Evolutionary conservation across 2,329 filamentous ascomycete genomes (phyloP), one percentile per base, ranked within the genome.

Genomic region (Calonectria pauciramosa): DNA sequence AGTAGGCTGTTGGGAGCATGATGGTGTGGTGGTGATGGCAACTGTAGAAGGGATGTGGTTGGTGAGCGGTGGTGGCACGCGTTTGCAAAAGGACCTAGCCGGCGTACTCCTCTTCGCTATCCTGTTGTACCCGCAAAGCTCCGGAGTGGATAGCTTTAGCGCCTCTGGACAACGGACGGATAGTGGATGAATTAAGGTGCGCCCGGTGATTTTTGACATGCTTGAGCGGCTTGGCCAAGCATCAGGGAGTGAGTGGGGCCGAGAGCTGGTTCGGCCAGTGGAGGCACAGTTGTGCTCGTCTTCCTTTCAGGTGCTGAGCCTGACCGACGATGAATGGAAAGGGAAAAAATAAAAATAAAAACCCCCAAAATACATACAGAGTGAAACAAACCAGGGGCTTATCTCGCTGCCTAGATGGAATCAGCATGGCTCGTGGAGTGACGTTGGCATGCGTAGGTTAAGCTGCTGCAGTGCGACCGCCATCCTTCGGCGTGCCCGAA

Each of bases 171-270:
- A 75, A 73, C 70, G 79, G 18, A 47, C 44, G 44, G 44, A 47
- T 75, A 80, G 79, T 78, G 79, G 79, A 75, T 80, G 79, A 80
- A 80, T 80, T 80, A 80, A 80, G 75, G 79, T 80, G 79, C 78
- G 79, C 76, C 79, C 78, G 79, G 79, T 73, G 78, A 78, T 79
- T 80, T 78, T 78, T 73, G 66, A 60, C 59, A 66, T 73, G 71
- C 71, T 68, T 73, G 71, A 52, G 28, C n/a, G 34, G 18, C 18
- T 20, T 38, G 67, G 67, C 41, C 66, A 66, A 68, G 59, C 56
- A 49, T 41, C 38, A 51, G n/a, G n/a, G n/a, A n/a, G n/a, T n/a
- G n/a, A 69, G 71, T 73, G 66, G 71, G 71, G 28, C 66, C 30
- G 30, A 65, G 23, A 47, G 51, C 56, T 26, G 71, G 60, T 20